These are phyloP conservation scores for Tetrahymena elliotti DNA, from an alignment of 73 alveolate genomes.

Conservation along the genomic window DNA sequence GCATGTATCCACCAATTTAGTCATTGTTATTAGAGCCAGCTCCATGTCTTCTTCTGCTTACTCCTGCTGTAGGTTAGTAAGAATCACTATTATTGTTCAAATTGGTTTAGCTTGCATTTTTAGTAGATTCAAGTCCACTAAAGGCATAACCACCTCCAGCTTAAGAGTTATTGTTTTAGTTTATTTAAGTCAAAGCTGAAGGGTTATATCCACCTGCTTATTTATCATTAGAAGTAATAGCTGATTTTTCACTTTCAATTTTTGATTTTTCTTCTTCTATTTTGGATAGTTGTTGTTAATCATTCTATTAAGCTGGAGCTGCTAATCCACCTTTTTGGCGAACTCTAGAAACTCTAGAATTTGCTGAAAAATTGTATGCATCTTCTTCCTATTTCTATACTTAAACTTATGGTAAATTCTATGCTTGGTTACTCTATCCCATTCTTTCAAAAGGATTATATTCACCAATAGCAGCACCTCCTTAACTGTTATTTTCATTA, in stretches of 20 bases:
- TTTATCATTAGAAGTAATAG: neutral
- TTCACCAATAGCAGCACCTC: neutral
- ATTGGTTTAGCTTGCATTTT: neutral
- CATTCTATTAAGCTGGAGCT: neutral
- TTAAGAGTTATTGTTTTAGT: neutral
- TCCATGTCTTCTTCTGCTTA: neutral
- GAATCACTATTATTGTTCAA: neutral
- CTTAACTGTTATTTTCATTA: neutral
- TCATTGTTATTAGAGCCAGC: neutral
- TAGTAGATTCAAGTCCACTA: neutral
- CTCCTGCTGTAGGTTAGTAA: neutral
- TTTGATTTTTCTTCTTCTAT: neutral
- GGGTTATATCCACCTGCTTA: neutral
- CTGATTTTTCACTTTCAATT: neutral
- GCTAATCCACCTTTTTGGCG: neutral
- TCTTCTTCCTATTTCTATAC: neutral
- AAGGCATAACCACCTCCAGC: neutral
- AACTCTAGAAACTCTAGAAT: neutral
- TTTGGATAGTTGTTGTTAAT: neutral
- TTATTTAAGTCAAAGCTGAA: neutral
- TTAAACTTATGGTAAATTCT: neutral
- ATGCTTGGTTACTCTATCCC: neutral
- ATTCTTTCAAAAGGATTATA: neutral
- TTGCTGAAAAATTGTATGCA: neutral
- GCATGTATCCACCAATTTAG: neutral